Conservation (phyloP, 208 protist species). For the Trypanosoma conorhini region DNA sequence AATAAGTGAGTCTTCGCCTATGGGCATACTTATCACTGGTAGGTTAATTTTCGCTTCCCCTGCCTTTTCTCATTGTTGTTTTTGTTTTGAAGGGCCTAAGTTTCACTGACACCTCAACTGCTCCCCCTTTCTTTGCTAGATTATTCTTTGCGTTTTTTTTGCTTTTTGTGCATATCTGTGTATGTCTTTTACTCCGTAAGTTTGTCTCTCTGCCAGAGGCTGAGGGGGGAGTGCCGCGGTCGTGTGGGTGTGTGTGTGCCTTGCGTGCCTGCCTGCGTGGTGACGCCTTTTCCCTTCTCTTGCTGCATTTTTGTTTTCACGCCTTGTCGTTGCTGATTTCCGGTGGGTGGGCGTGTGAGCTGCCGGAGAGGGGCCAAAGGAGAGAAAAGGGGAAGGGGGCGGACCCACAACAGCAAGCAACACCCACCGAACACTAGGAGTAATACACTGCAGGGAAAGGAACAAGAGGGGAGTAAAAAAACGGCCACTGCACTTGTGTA, state of each 20-base stretch:
- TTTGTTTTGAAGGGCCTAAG: too few species aligned
- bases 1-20: too few species aligned
- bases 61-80: too few species aligned
- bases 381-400: neutral
- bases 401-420: neutral
- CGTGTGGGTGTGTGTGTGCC: constrained; percentile 13
- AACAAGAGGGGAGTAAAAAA: neutral
- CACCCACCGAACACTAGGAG: neutral
- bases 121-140: constrained; percentile 14
- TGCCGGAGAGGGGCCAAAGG: neutral
- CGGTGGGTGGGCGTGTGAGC: constrained; percentile 9
- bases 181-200: too few species aligned
- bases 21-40: too few species aligned
- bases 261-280: constrained; percentile 17
- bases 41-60: too few species aligned
- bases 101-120: too few species aligned
- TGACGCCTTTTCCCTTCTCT: neutral
- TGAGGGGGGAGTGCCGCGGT: too few species aligned
- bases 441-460: neutral
- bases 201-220: too few species aligned
- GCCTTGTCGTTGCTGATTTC: constrained; percentile 18
- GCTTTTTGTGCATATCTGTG: too few species aligned
- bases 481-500: neutral
- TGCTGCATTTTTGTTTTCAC: constrained; percentile 11
- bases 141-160: constrained; percentile 9